Evolutionary conservation across 148 eudicot species (phyloP), one percentile per base, ranked within the genome.

Genomic region (Rhododendron williamsianum): DNA sequence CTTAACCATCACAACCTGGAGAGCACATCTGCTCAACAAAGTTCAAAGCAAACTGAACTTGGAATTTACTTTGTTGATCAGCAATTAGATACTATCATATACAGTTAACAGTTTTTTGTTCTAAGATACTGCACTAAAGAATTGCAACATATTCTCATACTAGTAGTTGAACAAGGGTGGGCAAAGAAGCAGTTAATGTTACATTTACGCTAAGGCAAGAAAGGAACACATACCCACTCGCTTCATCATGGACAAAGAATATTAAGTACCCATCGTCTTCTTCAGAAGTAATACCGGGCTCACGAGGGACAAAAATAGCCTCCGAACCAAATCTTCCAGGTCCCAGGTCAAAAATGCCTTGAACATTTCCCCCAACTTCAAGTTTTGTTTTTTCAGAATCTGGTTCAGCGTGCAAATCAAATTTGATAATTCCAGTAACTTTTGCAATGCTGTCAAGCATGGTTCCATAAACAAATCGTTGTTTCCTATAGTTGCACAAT

Each of bases 221-320:
- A 78, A 36, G 21, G 65, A 78, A 25, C 51, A 71, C 49, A 46
- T 93, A 97, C 98, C 98, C 98, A 11, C 91, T 93, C 73, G 85
- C 92, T 86, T 97, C 99, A 85, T 97, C 94, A 82, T 97, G 98
- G 76, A 89, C 94, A 87, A 97, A 97, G 94, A 93, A 91, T 76
- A 97, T 95, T 82, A 97, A 91, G 91, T 92, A 97, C 72, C 99
- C 99, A 91, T 95, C 98, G 89, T 95, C 98, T 92, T 97, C 99
- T 91, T 93, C 98, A 87, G 92, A 72, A 27, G 83, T 60, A 25
- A 90, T 86, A 43, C 96, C 98, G 76, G 90, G 92, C 71, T 91
- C 90, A 54, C 92, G 91, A 87, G 99, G 98, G 76, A 95, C 96
- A 89, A 94, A 95, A 71, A 94, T 81, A 85, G 98, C 98, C 89